Conservation (phyloP, 768 basidiomycete genomes). For the Lentinula raphanica region DNA sequence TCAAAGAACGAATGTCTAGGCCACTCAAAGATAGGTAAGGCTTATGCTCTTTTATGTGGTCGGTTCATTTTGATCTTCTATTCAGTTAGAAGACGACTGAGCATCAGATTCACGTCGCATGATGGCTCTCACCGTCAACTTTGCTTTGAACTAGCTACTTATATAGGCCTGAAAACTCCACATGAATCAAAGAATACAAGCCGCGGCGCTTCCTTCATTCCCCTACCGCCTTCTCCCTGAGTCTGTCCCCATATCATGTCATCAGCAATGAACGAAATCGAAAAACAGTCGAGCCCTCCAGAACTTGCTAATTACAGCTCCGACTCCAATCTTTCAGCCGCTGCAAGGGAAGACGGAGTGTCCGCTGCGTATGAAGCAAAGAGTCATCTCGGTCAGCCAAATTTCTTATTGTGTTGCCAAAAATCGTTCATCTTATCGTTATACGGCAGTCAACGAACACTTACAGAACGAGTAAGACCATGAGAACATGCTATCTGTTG, state of each 20-base stretch:
- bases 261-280: not conserved
- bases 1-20: too few relatives aligned
- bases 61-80: too few relatives aligned
- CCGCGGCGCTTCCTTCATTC: not conserved
- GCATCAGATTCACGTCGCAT: not conserved
- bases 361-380: conserved; percentile 28
- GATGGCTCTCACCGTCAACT: not conserved
- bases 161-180: too few relatives aligned
- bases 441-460: conserved; percentile 36
- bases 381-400: conserved; percentile 23
- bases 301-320: not conserved
- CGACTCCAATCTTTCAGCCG: not conserved
- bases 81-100: too few relatives aligned
- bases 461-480: conserved; percentile 38
- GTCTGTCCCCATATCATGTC: not conserved
- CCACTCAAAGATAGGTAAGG: too few relatives aligned
- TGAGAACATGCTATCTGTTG: not conserved
- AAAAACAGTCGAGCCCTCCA: not conserved
- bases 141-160: too few relatives aligned
- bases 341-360: conserved; percentile 19
- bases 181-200: not conserved
- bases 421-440: not conserved
- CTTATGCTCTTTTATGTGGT: too few relatives aligned
- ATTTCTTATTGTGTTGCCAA: not conserved
- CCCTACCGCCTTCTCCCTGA: not conserved